These are phyloP conservation scores for Pseudoperonospora humuli DNA, from an alignment of 352 stramenopile species.

Conservation along the genomic window DNA sequence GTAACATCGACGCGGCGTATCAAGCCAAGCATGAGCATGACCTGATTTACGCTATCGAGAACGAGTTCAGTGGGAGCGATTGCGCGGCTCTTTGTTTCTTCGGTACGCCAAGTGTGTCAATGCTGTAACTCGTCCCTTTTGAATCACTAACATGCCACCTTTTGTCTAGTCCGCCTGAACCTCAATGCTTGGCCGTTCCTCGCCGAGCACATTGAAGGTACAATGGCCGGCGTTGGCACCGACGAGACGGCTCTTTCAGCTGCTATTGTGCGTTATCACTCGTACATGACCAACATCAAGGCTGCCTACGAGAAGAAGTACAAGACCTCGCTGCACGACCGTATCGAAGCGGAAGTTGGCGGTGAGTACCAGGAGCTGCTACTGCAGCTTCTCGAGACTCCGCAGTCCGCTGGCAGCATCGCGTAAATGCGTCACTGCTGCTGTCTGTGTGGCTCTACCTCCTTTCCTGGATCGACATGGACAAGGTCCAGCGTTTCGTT, in stretches of 20 bases:
- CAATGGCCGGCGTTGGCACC: slow-evolving; percentile 65
- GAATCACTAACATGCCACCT: slow-evolving; percentile 6
- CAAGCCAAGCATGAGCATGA: slow-evolving; percentile 50
- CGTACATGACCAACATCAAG: slow-evolving; percentile 44
- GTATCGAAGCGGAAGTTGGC: slow-evolving; percentile 41
- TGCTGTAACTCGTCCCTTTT: not conserved
- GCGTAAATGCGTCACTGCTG: no score
- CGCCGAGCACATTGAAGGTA: slow-evolving; percentile 47
- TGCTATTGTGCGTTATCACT: slow-evolving; percentile 63
- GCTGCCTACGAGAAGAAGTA: slow-evolving; percentile 51
- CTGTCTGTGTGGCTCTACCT: no score
- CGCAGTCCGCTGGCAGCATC: slow-evolving; percentile 25
- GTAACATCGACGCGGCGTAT: slow-evolving; percentile 51
- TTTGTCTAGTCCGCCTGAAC: slow-evolving; percentile 31
- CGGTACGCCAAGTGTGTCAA: slow-evolving; percentile 13
- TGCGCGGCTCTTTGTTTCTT: slow-evolving; percentile 47
- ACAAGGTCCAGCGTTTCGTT: no score
- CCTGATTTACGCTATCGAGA: slow-evolving; percentile 48
- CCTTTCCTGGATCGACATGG: no score
- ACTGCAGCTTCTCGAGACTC: slow-evolving; percentile 43
- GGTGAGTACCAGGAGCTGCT: slow-evolving; percentile 63
- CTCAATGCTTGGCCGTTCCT: slow-evolving; percentile 55
- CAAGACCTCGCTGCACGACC: slow-evolving; percentile 48
- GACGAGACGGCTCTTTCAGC: slow-evolving; percentile 56
- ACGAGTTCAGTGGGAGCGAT: slow-evolving; percentile 60